phyloP scores from a whole-genome alignment of 2,329 filamentous ascomycete genomes.

The Sporothrix pseudoabietina region DNA sequence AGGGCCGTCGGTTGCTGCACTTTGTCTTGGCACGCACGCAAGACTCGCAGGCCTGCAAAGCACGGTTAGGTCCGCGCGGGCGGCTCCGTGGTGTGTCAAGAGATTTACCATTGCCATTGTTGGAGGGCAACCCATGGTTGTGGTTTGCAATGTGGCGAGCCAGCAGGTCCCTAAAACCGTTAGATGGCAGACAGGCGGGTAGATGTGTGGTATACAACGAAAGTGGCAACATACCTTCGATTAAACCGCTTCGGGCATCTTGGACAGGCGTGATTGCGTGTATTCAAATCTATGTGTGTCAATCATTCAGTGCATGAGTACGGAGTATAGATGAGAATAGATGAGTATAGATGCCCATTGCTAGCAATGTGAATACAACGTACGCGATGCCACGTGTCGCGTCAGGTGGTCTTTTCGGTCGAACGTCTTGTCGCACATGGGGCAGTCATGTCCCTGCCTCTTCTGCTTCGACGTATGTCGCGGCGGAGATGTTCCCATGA shows the following conservation, averaged over 20 bases:
- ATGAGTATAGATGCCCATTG: background rate
- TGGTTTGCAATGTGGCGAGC: background rate
- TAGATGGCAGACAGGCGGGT: background rate
- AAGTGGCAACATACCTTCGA: background rate
- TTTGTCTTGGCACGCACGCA: constrained; percentile 8
- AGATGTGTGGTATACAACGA: background rate
- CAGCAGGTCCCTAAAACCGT: background rate
- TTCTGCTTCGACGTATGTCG: background rate
- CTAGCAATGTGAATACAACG: background rate
- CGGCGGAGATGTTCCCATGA: background rate
- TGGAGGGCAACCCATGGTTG: background rate
- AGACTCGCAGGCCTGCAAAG: background rate
- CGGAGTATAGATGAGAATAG: background rate
- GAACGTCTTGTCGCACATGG: background rate
- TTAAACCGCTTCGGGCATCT: background rate
- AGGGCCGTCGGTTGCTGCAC: constrained; percentile 2
- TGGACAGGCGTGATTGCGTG: background rate
- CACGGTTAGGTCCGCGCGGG: background rate
- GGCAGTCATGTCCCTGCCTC: background rate
- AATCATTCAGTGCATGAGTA: background rate
- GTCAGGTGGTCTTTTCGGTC: constrained; percentile 16
- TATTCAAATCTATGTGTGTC: background rate
- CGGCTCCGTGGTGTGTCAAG: background rate
- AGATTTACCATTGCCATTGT: background rate
- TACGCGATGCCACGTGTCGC: background rate